These are phyloP conservation scores for Piper longum DNA, from an alignment of 164 flowering plant species.

Conservation along the genomic window DNA sequence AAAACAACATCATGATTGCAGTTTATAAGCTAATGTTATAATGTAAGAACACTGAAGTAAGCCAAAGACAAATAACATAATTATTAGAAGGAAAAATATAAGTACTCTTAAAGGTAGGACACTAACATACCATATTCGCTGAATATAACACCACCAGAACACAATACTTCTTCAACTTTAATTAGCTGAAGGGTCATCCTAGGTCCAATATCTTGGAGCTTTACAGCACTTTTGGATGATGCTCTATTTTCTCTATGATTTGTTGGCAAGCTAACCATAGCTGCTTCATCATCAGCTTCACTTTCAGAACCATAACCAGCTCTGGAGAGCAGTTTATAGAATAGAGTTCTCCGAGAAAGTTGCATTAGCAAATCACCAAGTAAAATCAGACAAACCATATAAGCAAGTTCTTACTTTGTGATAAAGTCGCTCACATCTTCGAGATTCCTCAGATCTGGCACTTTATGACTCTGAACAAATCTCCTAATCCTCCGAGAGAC, in stretches of 20 bases:
- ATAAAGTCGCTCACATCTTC: constrained; percentile 89
- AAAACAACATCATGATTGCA: too few relatives aligned
- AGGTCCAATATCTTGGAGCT: constrained; percentile 94
- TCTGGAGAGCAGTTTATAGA: constrained; percentile 17
- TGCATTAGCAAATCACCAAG: too few relatives aligned
- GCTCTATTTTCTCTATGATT: constrained; percentile 73
- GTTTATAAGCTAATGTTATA: too few relatives aligned
- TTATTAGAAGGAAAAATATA: too few relatives aligned
- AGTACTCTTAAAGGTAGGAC: too few relatives aligned
- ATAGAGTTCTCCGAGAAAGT: background rate
- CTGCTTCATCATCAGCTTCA: constrained; percentile 95
- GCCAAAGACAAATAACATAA: too few relatives aligned
- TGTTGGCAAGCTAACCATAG: constrained; percentile 58
- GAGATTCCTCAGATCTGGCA: constrained; percentile 76
- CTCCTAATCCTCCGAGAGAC: constrained; percentile 74
- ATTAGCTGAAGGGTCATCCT: constrained; percentile 84
- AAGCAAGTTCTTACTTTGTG: constrained; percentile 49
- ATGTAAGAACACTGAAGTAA: too few relatives aligned
- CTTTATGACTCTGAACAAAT: constrained; percentile 87
- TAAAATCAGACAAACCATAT: background rate
- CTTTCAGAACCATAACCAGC: constrained; percentile 99
- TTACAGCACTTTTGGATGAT: constrained; percentile 86
- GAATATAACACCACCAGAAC: constrained; percentile 69
- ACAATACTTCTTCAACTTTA: constrained; percentile 80
- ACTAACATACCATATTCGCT: constrained; percentile 42